These are phyloP conservation scores for Sporothrix brasiliensis DNA, from an alignment of 2,329 filamentous ascomycete species.

Conservation along the genomic window DNA sequence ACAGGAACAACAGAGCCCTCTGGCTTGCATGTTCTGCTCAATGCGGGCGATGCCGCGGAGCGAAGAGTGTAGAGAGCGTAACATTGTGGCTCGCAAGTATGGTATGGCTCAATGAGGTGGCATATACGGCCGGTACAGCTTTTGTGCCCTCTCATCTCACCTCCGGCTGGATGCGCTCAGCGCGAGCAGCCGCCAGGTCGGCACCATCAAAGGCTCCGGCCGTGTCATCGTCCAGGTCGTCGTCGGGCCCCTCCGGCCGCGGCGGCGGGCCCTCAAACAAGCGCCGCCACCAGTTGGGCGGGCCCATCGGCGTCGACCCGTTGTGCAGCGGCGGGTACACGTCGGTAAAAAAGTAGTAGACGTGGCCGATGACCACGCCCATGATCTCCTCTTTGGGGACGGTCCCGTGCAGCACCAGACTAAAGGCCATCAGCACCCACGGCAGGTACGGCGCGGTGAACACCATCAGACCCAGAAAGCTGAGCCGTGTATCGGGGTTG, in stretches of 20 bases:
- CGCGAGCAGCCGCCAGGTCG: slow-evolving; percentile 60
- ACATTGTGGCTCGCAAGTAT: neutral
- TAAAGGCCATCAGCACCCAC: slow-evolving; percentile 94
- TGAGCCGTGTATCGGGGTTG: slow-evolving; percentile 88
- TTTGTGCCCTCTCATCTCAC: slow-evolving; percentile 32
- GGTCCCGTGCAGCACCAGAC: slow-evolving; percentile 83
- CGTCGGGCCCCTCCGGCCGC: slow-evolving; percentile 36
- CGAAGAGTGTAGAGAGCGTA: neutral
- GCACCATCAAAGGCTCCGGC: slow-evolving; percentile 59
- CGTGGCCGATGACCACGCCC: slow-evolving; percentile 89
- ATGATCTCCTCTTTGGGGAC: slow-evolving; percentile 96
- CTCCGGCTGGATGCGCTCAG: slow-evolving; percentile 41
- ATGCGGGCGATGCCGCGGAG: slow-evolving; percentile 1
- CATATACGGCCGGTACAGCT: neutral
- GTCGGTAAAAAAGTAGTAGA: slow-evolving; percentile 98
- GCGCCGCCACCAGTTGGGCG: slow-evolving; percentile 85
- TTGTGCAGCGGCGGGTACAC: slow-evolving; percentile 91
- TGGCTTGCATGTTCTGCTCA: no score
- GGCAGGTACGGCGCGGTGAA: slow-evolving; percentile 94
- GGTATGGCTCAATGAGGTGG: neutral
- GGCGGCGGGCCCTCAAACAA: slow-evolving; percentile 68
- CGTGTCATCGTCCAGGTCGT: slow-evolving; percentile 46
- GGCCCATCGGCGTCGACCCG: slow-evolving; percentile 82
- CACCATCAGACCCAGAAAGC: slow-evolving; percentile 83
- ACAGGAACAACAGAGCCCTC: neutral